phyloP scores from a whole-genome alignment of 2,329 filamentous ascomycete species.

The Hypocreales sp. region DNA sequence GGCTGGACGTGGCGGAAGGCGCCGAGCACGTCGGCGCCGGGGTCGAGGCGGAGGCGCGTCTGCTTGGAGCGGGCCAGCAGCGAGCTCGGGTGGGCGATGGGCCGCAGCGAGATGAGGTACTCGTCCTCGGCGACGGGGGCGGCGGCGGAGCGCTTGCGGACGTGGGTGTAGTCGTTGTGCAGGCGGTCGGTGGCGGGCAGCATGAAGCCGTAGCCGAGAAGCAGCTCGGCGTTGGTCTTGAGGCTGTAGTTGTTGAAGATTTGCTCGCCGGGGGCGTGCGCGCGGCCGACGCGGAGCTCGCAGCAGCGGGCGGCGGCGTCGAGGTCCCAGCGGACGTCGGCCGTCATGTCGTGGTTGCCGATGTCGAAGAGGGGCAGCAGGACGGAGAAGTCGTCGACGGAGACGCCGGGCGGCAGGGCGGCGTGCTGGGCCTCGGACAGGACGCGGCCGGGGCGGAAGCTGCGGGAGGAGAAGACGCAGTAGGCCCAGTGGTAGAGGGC shows the following conservation, averaged over 20 bases:
- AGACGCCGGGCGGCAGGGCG: conserved; percentile 14
- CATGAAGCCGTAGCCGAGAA: conserved; percentile 49
- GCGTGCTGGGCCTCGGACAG: conserved; percentile 19
- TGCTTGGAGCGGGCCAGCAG: conserved; percentile 27
- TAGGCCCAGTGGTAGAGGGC: conserved; percentile 48
- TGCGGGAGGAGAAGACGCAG: conserved; percentile 48
- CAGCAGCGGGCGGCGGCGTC: conserved; percentile 22
- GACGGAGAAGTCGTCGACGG: conserved; percentile 46
- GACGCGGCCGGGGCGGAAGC: conserved; percentile 46
- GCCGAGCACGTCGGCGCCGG: conserved; percentile 11
- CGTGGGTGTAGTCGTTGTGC: conserved; percentile 45
- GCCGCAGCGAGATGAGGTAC: conserved; percentile 36
- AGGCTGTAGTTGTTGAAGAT: conserved; percentile 58
- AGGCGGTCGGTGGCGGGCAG: conserved; percentile 29
- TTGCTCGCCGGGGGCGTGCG: conserved; percentile 35
- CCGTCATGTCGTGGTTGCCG: conserved; percentile 51
- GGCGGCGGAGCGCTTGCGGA: conserved; percentile 26
- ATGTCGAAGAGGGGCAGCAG: conserved; percentile 58
- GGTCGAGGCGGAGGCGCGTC: conserved; percentile 13
- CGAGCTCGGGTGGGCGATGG: conserved; percentile 30
- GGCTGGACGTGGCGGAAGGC: conserved; percentile 36
- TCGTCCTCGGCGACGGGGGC: conserved; percentile 16
- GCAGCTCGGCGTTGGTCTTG: conserved; percentile 58
- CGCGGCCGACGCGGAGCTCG: conserved; percentile 23
- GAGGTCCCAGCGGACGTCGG: conserved; percentile 43